Evolutionary conservation across 306 rosid genomes (phyloP), one percentile per base, ranked within the genome.

Genomic region (Dalbergia oliveri): DNA sequence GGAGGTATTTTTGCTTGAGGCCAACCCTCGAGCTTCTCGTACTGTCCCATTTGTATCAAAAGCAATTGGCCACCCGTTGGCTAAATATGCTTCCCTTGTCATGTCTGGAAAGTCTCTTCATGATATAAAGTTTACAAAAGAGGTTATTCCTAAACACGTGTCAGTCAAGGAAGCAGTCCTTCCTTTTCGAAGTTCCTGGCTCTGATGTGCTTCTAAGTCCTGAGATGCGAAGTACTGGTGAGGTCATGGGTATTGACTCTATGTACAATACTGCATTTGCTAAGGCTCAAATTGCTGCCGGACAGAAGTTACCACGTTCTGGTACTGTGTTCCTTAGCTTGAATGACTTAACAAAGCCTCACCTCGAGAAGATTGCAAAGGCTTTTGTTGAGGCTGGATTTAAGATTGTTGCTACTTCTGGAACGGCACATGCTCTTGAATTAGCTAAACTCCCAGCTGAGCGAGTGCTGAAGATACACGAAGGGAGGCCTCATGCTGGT

Each of bases 161-260:
- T 93, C 99, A 0, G 96, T 96, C 75, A 96, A 96, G 84, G 98
- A 96, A 89, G 99, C 99, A 14, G 97, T 93, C 82, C 98, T 96
- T 88, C 99, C 99, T 5, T 93, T 54, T 93, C 91, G 54, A 96
- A 96, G 88, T 96, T 96, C 84, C 87, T 23, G 99, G 99, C 51
- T 90, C 97, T 23, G 98, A 93, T 49, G 91, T 96, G 65, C 84
- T 93, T 83, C 84, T 96, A 33, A 97, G 99, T 75, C 99, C 98
- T 49, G 99, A 96, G 91, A 96, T 96, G 99, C 92, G 98, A 37
- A 96, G 99, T 87, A 96, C 99, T 3, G 98, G 98, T 51, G 99
- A 96, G 92, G 99, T 96, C 68, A 96, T 93, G 98, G 99, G 99
- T 68, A 88, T 93, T 77, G 99, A 96, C 82, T 87, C 65, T 47